phyloP scores from a whole-genome alignment of 768 basidiomycete genomes.

The Lactarius sanguifluus region DNA sequence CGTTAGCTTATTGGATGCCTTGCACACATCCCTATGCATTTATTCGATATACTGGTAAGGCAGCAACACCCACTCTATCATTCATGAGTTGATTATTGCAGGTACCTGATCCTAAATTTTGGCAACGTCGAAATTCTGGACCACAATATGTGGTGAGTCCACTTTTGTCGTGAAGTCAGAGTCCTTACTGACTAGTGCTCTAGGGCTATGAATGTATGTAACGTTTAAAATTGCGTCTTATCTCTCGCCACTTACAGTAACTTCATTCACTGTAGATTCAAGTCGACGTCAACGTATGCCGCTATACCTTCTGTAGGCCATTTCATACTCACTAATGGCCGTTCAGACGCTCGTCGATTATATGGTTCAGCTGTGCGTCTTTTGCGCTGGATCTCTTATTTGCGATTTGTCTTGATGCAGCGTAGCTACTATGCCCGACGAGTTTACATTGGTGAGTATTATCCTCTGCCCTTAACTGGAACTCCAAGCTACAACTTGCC shows the following conservation, averaged over 20 bases:
- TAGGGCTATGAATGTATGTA: slow-evolving; percentile 32
- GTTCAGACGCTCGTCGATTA: background rate
- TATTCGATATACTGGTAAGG: slow-evolving; percentile 49
- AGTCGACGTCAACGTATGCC: background rate
- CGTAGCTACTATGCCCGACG: slow-evolving; percentile 12
- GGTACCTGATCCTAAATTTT: slow-evolving; percentile 51
- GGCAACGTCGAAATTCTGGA: slow-evolving; percentile 39
- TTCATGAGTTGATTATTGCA: slow-evolving; percentile 26
- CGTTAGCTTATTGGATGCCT: slow-evolving; percentile 44
- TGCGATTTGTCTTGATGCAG: slow-evolving; percentile 7
- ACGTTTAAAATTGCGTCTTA: background rate
- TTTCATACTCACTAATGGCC: background rate
- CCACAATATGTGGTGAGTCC: slow-evolving; percentile 44
- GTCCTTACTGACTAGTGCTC: background rate
- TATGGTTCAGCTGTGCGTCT: slow-evolving; percentile 11
- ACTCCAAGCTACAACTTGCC: background rate
- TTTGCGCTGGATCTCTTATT: background rate
- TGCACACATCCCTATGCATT: slow-evolving; percentile 46
- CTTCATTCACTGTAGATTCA: background rate
- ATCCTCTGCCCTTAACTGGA: background rate
- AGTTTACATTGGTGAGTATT: slow-evolving; percentile 6
- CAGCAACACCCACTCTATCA: background rate
- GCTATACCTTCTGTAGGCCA: background rate
- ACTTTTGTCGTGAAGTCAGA: background rate
- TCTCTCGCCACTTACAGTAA: slow-evolving; percentile 19